Base-by-base conservation (phyloP, 805 yeast genomes). In the Kazachstania martiniae region DNA sequence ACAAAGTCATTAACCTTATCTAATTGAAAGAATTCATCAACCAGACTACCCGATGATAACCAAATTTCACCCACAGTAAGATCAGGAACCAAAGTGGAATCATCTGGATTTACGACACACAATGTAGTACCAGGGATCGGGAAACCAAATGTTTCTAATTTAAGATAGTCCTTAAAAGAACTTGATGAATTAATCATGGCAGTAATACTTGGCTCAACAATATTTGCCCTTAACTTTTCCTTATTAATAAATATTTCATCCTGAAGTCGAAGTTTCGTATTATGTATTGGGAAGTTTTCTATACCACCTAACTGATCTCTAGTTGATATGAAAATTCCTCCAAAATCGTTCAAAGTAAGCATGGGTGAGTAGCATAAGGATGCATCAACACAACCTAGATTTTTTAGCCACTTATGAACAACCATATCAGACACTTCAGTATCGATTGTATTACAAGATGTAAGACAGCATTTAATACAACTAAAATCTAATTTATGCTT, bases 71-170 rank as follows among this genome's bases (percentile, higher is more conserved):
- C 98, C 12, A 91, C 83, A 40, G 80, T 84, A 47, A 82, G 72
- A 29, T 70, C 77, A 2, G 76, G 74, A 4, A 84, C 81, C 12
- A 91, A 60, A 2, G 77, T 63, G 23, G 77, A 70, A 37, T 89
- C 84, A 38, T 91, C 97, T 0, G 97, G 97, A 51, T 93, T 86
- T 0, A 91, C 97, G 18, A 91, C 73, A 0, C 96, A 96, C 21
- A 89, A 54, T 0, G 94, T 83, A 0, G 96, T 89, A 59, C 89
- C 95, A 0, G 96, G 95, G 2, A 91, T 56, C 1, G 98, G 97
- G 47, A 68, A 85, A 0, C 98, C 98, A 65, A 89, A 91, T 0
- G 95, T 80, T 12, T 93, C 94, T 0, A 91, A 78, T 31, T 94
- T 63, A 26, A 85, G 59, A 32, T 64, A 69, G 30, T 68, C 70